Conservation (phyloP, 2,329 filamentous ascomycete species). For the Nothomitra cinnamomea region DNA sequence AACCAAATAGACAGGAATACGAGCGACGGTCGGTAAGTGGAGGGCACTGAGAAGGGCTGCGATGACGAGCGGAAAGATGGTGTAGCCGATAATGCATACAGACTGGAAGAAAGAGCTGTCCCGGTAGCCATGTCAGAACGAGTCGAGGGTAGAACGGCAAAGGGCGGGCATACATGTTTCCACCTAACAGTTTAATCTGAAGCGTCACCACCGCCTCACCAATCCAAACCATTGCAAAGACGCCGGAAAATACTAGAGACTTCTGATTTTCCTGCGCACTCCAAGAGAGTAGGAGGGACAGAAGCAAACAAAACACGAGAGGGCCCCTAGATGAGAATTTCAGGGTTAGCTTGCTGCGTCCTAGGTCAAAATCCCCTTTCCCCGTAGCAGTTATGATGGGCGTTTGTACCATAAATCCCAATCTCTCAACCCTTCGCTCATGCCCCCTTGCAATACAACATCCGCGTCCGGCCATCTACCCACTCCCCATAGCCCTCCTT, state of each 20-base stretch:
- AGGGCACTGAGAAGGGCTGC: conserved; percentile 79
- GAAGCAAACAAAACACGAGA: conserved; percentile 76
- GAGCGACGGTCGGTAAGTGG: conserved; percentile 57
- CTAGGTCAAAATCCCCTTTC: conserved; percentile 9
- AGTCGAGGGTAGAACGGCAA: background rate
- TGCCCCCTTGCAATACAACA: conserved; percentile 46
- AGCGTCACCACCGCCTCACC: conserved; percentile 93
- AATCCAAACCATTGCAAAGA: conserved; percentile 94
- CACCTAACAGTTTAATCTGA: conserved; percentile 90
- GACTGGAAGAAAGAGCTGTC: conserved; percentile 90
- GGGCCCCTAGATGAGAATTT: conserved; percentile 47
- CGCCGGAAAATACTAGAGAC: conserved; percentile 81
- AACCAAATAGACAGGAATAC: conserved; percentile 80
- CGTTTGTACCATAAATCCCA: conserved; percentile 73
- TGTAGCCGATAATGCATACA: conserved; percentile 96
- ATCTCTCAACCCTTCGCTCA: conserved; percentile 81
- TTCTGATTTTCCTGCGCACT: conserved; percentile 65
- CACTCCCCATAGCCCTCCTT: conserved; percentile 28
- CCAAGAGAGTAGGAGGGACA: conserved; percentile 77
- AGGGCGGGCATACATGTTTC: conserved; percentile 65
- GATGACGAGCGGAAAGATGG: conserved; percentile 88
- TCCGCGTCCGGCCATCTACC: conserved; percentile 53
- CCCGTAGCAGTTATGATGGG: conserved; percentile 7
- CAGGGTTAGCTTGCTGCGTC: conserved; percentile 11
- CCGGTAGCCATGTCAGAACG: conserved; percentile 12